Conservation (phyloP, 148 eudicot genomes). For the Vaccinium corymbosum region DNA sequence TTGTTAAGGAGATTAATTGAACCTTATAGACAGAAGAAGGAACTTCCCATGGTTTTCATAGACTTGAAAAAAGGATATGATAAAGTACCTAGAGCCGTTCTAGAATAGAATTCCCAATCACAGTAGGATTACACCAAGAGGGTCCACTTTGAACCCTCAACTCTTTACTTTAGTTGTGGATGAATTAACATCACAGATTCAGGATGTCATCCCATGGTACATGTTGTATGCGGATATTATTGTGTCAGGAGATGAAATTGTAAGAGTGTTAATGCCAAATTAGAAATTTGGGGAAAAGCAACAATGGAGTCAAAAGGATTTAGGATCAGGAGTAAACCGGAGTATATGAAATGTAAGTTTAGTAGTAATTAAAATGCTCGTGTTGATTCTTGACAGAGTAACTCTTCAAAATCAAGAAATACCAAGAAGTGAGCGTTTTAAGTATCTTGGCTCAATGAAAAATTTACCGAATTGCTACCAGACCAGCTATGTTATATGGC, state of each 20-base stretch:
- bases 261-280: background rate
- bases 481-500: background rate
- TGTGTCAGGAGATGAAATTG: background rate
- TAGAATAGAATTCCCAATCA: background rate
- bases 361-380: background rate
- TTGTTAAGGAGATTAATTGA: background rate
- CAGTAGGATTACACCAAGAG: background rate
- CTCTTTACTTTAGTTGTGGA: background rate
- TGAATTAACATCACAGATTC: background rate
- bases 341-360: background rate
- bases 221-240: background rate
- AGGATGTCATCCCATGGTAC: background rate
- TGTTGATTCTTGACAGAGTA: background rate
- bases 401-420: background rate
- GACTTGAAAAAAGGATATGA: background rate
- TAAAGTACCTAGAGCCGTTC: background rate
- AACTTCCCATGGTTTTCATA: background rate
- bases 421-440: background rate
- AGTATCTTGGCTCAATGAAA: background rate
- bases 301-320: background rate
- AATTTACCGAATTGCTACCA: background rate
- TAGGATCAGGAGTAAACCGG: background rate
- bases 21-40: background rate
- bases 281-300: background rate
- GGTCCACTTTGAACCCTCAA: background rate